Conservation (phyloP, 2,329 filamentous ascomycete species). For the Colletotrichum destructivum region DNA sequence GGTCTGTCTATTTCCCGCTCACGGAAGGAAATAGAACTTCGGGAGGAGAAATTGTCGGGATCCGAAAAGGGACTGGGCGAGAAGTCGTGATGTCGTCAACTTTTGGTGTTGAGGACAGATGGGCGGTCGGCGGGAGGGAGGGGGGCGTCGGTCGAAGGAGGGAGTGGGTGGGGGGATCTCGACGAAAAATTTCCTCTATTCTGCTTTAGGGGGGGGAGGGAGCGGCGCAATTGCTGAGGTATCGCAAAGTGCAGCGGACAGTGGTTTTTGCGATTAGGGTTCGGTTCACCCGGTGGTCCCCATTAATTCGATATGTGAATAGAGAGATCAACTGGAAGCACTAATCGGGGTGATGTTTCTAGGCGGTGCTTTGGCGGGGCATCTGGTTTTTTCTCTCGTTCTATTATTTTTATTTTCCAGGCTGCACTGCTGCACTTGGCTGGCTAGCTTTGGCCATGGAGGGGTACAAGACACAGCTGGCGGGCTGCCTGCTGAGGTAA, state of each 20-base stretch:
- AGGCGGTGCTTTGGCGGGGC: constrained; percentile 29
- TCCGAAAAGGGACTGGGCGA: constrained; percentile 3
- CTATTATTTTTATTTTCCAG: neutral
- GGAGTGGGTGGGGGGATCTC: constrained; percentile 24
- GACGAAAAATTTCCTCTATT: constrained; percentile 39
- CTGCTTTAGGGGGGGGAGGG: neutral
- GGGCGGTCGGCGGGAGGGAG: constrained; percentile 24
- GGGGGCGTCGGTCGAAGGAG: constrained; percentile 18
- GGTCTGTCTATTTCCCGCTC: constrained; percentile 5
- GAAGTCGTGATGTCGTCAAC: constrained; percentile 28
- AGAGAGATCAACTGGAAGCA: neutral
- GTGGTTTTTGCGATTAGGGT: constrained; percentile 52
- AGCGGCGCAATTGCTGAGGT: constrained; percentile 14
- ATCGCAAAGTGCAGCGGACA: constrained; percentile 14
- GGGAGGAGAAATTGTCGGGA: constrained; percentile 14
- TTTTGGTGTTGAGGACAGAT: constrained; percentile 36
- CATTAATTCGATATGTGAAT: constrained; percentile 15
- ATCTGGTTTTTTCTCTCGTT: neutral
- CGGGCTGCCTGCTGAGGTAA: constrained; percentile 23
- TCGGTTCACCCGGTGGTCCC: constrained; percentile 31
- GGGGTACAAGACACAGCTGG: constrained; percentile 11
- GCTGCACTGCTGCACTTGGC: neutral
- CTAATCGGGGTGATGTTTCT: neutral
- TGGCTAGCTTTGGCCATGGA: neutral
- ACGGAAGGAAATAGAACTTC: constrained; percentile 7